A percentile compares a stretch with the other conserved stretches of the same genome.
phyloP scores from a whole-genome alignment of 2,329 filamentous ascomycete species.

The Fusarium falciforme region DNA sequence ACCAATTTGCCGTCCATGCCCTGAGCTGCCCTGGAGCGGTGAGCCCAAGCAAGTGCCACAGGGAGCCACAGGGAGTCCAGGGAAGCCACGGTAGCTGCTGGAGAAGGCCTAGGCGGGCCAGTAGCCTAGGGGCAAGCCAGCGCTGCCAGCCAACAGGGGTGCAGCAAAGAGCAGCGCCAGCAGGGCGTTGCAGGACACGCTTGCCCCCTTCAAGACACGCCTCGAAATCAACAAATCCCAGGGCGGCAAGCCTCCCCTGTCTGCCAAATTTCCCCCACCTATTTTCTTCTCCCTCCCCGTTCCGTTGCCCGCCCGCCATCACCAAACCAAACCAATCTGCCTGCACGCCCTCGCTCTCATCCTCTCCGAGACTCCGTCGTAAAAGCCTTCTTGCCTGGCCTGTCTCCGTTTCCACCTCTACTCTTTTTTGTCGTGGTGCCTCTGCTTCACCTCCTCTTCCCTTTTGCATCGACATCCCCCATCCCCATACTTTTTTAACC shows the following conservation, averaged over 20 bases:
- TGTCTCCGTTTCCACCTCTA: constrained; percentile 39
- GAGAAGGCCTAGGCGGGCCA: constrained; percentile 4
- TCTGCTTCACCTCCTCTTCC: constrained; percentile 38
- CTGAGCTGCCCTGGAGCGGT: constrained; percentile 32
- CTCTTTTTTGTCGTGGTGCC: constrained; percentile 35
- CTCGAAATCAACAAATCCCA: constrained; percentile 56
- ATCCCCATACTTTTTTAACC: constrained; percentile 37
- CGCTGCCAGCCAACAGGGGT: constrained; percentile 31
- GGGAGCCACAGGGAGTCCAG: constrained; percentile 23
- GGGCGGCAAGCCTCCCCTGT: constrained; percentile 48
- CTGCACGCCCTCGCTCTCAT: constrained; percentile 43
- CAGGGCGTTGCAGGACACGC: constrained; percentile 47
- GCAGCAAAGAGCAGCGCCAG: constrained; percentile 36
- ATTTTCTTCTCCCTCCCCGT: constrained; percentile 50
- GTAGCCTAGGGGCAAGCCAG: constrained; percentile 7
- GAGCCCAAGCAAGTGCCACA: constrained; percentile 22
- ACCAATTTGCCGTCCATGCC: constrained; percentile 6
- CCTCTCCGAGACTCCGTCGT: constrained; percentile 43
- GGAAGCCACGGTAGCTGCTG: constrained; percentile 21
- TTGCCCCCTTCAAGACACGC: constrained; percentile 50
- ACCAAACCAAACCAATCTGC: constrained; percentile 32
- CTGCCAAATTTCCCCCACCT: constrained; percentile 62
- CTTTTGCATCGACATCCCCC: constrained; percentile 49
- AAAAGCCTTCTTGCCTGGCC: constrained; percentile 45
- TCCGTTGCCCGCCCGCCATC: constrained; percentile 42